Percentiles rank a stretch among this genome's conserved stretches.
phyloP scores from a whole-genome alignment of 2,329 filamentous ascomycete genomes.

The Colletotrichum lindemuthianum region DNA sequence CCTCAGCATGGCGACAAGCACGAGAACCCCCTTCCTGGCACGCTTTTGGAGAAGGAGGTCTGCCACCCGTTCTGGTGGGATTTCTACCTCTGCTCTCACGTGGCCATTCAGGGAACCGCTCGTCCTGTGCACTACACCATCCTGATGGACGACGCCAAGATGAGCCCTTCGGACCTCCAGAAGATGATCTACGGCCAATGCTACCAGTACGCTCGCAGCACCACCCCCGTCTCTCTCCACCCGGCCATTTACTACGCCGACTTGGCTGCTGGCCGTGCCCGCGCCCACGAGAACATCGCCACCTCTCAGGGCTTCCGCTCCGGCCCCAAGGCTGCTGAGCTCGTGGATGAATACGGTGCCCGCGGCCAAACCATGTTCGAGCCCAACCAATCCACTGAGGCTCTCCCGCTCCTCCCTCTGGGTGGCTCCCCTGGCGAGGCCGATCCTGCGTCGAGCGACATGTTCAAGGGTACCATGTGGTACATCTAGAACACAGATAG shows the following conservation, averaged over 20 bases:
- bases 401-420: conserved; percentile 37
- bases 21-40: conserved; percentile 85
- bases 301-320: conserved; percentile 56
- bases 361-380: conserved; percentile 46
- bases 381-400: conserved; percentile 20
- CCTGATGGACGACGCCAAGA: conserved; percentile 80
- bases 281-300: conserved; percentile 72
- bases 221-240: conserved; percentile 88
- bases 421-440: conserved; percentile 38
- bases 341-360: conserved; percentile 50
- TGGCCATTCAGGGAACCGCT: conserved; percentile 92
- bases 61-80: conserved; percentile 92
- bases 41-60: conserved; percentile 87
- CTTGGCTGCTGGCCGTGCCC: conserved; percentile 82
- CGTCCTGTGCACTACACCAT: conserved; percentile 94
- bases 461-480: conserved; percentile 54
- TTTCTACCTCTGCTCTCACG: conserved; percentile 74
- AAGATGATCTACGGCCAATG: conserved; percentile 94
- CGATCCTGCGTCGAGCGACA: conserved; percentile 38
- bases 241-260: conserved; percentile 98
- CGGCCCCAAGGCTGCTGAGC: conserved; percentile 56
- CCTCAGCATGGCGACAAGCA: conserved; percentile 74
- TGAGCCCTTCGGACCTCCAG: conserved; percentile 76
- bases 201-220: conserved; percentile 92
- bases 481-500: conserved; percentile 47